Evolutionary conservation across 2,329 filamentous ascomycete species (phyloP).

Genomic region (Chrysoporthe austroafricana): DNA sequence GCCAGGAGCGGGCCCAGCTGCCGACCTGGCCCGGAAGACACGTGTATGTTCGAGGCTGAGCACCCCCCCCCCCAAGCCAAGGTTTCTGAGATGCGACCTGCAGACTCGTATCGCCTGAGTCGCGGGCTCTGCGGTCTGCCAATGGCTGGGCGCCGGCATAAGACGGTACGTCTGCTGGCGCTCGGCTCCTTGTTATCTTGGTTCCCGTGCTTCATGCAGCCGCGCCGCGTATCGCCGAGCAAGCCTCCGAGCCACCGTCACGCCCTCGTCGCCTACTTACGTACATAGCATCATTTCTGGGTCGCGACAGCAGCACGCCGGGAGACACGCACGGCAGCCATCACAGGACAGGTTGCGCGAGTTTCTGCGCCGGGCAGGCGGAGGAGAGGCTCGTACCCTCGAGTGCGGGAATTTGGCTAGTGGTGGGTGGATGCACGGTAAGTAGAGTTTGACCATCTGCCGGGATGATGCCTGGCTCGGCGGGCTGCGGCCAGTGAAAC

Average conservation of each 20-base stretch:
- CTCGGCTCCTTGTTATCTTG: not conserved
- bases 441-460: not conserved
- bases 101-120: not conserved
- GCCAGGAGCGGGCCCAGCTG: not conserved
- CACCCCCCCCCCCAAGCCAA: not conserved
- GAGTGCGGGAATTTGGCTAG: not conserved
- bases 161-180: not conserved
- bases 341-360: too few relatives aligned
- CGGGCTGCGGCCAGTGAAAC: not conserved
- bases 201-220: not conserved
- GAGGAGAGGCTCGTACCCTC: not conserved
- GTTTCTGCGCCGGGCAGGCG: too few relatives aligned
- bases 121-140: too few relatives aligned
- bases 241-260: not conserved
- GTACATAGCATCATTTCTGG: too few relatives aligned
- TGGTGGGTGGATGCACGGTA: not conserved
- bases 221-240: conserved; percentile 11
- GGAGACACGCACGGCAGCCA: too few relatives aligned
- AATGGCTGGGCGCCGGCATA: not conserved
- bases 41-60: conserved; percentile 2
- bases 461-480: not conserved
- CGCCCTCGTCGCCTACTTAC: too few relatives aligned
- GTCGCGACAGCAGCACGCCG: too few relatives aligned
- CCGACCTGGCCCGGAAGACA: conserved; percentile 1
- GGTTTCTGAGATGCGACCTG: not conserved